A percentile compares a stretch with the other conserved stretches of the same genome.
These are phyloP conservation scores for Aureobasidium namibiae DNA, from an alignment of 2,329 filamentous ascomycete genomes.

Conservation along the genomic window DNA sequence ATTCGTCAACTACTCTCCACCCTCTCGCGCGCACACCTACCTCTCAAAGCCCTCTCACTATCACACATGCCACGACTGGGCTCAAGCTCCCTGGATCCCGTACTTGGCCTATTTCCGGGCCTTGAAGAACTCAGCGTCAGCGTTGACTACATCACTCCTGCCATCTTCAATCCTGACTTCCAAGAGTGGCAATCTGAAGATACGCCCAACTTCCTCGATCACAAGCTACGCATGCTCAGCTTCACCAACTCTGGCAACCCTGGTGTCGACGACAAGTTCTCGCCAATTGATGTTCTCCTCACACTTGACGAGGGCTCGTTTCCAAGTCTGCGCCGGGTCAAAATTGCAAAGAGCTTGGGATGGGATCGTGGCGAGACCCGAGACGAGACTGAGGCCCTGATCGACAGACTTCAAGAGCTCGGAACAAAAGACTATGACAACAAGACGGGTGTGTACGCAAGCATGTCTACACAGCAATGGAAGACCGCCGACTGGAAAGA, in stretches of 20 bases:
- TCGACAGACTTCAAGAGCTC: slow-evolving; percentile 29
- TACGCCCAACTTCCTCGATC: slow-evolving; percentile 15
- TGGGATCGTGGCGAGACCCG: slow-evolving; percentile 30
- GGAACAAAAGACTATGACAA: slow-evolving; percentile 31
- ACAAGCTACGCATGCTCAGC: slow-evolving; percentile 31
- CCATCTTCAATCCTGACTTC: slow-evolving; percentile 27
- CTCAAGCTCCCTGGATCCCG: slow-evolving; percentile 31
- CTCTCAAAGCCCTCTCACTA: slow-evolving; percentile 31
- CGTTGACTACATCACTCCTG: slow-evolving; percentile 39
- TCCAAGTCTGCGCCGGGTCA: slow-evolving; percentile 30
- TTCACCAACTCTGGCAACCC: slow-evolving; percentile 32
- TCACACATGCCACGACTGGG: slow-evolving; percentile 33
- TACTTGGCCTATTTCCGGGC: slow-evolving; percentile 33
- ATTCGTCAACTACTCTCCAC: slow-evolving; percentile 31
- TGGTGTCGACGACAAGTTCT: slow-evolving; percentile 30
- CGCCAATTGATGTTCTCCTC: slow-evolving; percentile 33
- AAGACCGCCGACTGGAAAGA: slow-evolving; percentile 16
- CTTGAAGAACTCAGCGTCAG: slow-evolving; percentile 34
- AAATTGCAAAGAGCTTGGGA: slow-evolving; percentile 30
- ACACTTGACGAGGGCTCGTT: slow-evolving; percentile 34
- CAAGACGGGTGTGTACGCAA: slow-evolving; percentile 17
- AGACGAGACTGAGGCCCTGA: slow-evolving; percentile 31
- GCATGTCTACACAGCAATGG: slow-evolving; percentile 14
- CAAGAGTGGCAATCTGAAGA: not conserved
- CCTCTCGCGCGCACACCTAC: slow-evolving; percentile 16